Evolutionary conservation across 352 stramenopile species (phyloP).

Genomic region (Elongisporangium undulatum): DNA sequence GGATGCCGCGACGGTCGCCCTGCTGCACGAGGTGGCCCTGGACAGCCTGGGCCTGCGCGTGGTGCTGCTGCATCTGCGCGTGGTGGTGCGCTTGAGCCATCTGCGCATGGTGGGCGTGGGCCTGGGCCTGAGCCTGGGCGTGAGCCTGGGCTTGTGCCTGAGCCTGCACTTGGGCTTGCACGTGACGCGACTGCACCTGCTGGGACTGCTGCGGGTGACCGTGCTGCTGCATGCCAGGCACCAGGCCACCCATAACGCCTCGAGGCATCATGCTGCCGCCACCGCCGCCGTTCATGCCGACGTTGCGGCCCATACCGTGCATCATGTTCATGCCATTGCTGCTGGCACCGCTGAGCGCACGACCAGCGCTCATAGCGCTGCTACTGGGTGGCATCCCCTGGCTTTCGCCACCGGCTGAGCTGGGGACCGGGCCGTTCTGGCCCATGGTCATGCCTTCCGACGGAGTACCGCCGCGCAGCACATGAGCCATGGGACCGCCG

Average conservation of each 20-base stretch:
- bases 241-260: constrained; percentile 58
- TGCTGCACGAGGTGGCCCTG: constrained; percentile 49
- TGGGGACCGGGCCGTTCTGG: constrained; percentile 27
- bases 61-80: constrained; percentile 26
- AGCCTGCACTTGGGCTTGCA: constrained; percentile 35
- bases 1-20: constrained; percentile 50
- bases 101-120: constrained; percentile 59
- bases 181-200: constrained; percentile 47
- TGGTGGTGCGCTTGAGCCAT: constrained; percentile 61
- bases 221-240: constrained; percentile 58
- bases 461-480: constrained; percentile 32
- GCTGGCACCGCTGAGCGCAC: constrained; percentile 27
- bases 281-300: constrained; percentile 48
- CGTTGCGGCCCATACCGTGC: constrained; percentile 49
- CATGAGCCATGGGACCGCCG: constrained; percentile 47
- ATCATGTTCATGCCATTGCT: constrained; percentile 69
- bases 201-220: constrained; percentile 42
- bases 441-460: constrained; percentile 43
- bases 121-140: constrained; percentile 54
- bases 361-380: constrained; percentile 31
- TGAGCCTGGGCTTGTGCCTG: constrained; percentile 56
- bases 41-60: constrained; percentile 48
- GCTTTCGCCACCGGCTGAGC: constrained; percentile 25
- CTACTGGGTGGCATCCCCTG: constrained; percentile 28
- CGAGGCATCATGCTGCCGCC: constrained; percentile 60